Evolutionary conservation across 2,329 filamentous ascomycete genomes (phyloP), one percentile per base, ranked within the genome.

Genomic region (Pezizomycotina sp.): DNA sequence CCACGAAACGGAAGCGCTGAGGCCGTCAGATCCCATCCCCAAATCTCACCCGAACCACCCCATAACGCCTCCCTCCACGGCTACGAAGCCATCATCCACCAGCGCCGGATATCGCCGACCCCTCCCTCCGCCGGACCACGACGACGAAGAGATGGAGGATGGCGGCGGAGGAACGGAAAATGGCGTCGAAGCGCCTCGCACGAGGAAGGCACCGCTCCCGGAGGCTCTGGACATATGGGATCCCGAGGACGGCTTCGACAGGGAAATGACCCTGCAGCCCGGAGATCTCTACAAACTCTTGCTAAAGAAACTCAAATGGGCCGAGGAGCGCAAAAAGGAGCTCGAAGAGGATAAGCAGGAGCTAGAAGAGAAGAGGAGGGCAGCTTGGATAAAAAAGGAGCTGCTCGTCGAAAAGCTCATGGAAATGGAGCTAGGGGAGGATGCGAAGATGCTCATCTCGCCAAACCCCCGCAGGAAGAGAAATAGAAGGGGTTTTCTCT

Each of bases 1-100:
- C 23, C 89, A 98, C 62, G 89, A 98, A 57, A 93, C 86, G 3
- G 89, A 98, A 60, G 79, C 82, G 10, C 66, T 92, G 14, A 74
- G 81, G n/a, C 78, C 80, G 4, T 74, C 71, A 10, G 74, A 84
- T 53, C 72, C 77, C 2, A 70, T 81, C 8, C 73, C 76, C 14
- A 78, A 81, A 55, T 72, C 73, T 39, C 54, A 62, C 53, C 56
- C 59, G 20, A 58, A 63, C 47, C 56, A 61, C 5, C 57, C 58
- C 27, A 60, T 62, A 46, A 61, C 60, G 34, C 37, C 41, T 12
- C 36, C 37, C 6, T 46, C 44, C 13, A 38, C 36, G 9, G 37
- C 38, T 5, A 42, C 42, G 2, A 27, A 26, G 6, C 23, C 13
- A 2, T 25, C 25, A 5, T 36, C 26, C 6, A 33, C 42, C 13